Percentiles rank a stretch among this genome's conserved stretches.
These are phyloP conservation scores for Sordaria brevicollis DNA, from an alignment of 495 filamentous ascomycete species.

Conservation along the genomic window DNA sequence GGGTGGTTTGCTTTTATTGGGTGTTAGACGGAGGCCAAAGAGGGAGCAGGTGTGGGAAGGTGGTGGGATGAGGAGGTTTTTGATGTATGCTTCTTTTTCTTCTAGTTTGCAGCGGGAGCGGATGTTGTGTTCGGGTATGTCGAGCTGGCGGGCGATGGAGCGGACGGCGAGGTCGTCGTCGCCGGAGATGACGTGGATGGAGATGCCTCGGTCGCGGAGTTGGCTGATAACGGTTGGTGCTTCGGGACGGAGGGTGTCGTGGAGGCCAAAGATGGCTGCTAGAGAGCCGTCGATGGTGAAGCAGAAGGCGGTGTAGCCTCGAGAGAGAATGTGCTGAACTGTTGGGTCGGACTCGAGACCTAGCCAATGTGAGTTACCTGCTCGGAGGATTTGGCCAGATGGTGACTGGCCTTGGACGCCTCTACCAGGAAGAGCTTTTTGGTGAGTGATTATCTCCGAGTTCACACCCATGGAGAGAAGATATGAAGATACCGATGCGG, in stretches of 20 bases:
- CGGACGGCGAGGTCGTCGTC: slow-evolving; percentile 54
- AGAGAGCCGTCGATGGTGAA: slow-evolving; percentile 43
- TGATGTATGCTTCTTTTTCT: slow-evolving; percentile 55
- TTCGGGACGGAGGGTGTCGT: slow-evolving; percentile 49
- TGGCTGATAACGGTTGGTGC: slow-evolving; percentile 35
- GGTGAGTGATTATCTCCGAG: slow-evolving; percentile 24
- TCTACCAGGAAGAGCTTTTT: slow-evolving; percentile 39
- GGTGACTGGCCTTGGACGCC: slow-evolving; percentile 26
- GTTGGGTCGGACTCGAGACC: slow-evolving; percentile 21
- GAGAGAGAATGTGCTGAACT: slow-evolving; percentile 33
- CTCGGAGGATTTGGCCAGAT: slow-evolving; percentile 27
- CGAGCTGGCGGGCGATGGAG: slow-evolving; percentile 39
- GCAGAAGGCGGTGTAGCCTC: slow-evolving; percentile 52
- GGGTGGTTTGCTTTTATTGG: slow-evolving; percentile 7
- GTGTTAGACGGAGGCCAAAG: not conserved
- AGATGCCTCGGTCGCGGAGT: slow-evolving; percentile 46
- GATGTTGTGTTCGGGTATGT: slow-evolving; percentile 38
- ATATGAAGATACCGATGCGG: slow-evolving; percentile 44
- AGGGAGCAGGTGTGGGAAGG: not conserved
- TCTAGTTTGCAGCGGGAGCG: slow-evolving; percentile 43
- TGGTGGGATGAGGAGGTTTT: slow-evolving; percentile 20
- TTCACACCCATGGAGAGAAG: slow-evolving; percentile 25
- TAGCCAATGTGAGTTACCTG: slow-evolving; percentile 59
- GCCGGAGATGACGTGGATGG: slow-evolving; percentile 57
- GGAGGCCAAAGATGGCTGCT: slow-evolving; percentile 47